Base-by-base conservation (phyloP, 1,284 basidiomycete genomes). In the Irpex rosettiformis region DNA sequence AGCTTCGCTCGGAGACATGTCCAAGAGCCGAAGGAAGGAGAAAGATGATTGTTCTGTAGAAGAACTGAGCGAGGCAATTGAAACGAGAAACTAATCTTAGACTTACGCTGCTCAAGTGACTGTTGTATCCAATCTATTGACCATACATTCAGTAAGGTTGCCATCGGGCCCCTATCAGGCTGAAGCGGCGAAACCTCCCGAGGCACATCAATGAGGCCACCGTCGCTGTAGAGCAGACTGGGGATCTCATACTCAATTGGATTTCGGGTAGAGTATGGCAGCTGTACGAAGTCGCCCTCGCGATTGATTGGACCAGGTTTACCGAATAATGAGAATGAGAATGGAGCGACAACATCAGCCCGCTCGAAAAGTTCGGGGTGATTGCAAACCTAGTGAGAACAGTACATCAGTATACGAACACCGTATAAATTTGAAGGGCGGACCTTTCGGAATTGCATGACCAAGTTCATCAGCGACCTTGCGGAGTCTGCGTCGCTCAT, bases 391-490 rank as follows among this genome's bases (percentile, higher is more conserved):
- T 91, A 42, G 48, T 47, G 58, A 63, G 60, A 45, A 37, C 30
- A 21, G 58, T 7, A 22, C 30, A 53, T 22, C 11, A 27, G 67
- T n/a, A 55, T 45, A 40, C 16, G 49, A 22, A 42, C n/a, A n/a
- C n/a, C n/a, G n/a, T 29, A 27, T 22, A 45, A 58, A 18, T 42
- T 47, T 27, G 47, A 30, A 58, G 40, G 18, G 29, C 65, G 72
- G 43, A 89, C 92, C 80, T 99, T 99, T 65, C 97, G 89, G 82
- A 99, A 99, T 74, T 99, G 97, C 97, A 99, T 99, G 64, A 99
- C 96, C 62, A 99, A 82, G 75, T 99, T 99, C 96, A 99, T 98
- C 58, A 99, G 79, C 22, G 94, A 94, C 61, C 93, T 86, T 53
- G 94, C 91, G 42, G 92, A 93, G 65, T 94, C 93, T 27, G 88